phyloP scores from a whole-genome alignment of 2,329 filamentous ascomycete species.

The Westerdykella sp. region DNA sequence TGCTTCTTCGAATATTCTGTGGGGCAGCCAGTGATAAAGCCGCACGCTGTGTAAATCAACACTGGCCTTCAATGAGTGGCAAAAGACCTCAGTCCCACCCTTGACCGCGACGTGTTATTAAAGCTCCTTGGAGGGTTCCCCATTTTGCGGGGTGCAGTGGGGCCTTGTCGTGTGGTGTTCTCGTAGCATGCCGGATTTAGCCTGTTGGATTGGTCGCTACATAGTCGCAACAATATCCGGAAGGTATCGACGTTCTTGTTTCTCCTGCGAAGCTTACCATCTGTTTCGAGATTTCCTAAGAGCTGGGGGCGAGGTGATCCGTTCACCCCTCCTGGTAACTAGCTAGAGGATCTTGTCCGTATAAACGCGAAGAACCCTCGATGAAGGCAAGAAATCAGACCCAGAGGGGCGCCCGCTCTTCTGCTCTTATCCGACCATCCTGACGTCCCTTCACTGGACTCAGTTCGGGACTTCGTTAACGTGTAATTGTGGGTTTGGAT shows the following conservation, averaged over 20 bases:
- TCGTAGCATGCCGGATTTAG: conserved; percentile 23
- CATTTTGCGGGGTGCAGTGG: conserved; percentile 23
- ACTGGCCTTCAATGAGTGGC: conserved; percentile 6
- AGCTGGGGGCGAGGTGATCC: no score
- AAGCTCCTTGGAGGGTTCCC: conserved; percentile 13
- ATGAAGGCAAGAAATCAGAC: no score
- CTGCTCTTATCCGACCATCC: no score
- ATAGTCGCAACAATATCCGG: conserved; percentile 17
- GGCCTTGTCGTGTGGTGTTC: conserved; percentile 6
- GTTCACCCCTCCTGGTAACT: no score
- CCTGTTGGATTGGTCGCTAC: conserved; percentile 12
- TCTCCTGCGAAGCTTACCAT: no score
- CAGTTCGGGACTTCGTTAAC: no score
- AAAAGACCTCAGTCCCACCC: conserved; percentile 10
- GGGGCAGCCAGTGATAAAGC: conserved; percentile 3
- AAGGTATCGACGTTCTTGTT: conserved; percentile 7
- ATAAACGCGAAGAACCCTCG: no score
- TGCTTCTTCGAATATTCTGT: conserved; percentile 5
- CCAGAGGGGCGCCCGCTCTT: no score
- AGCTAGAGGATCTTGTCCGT: no score
- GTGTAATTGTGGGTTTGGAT: background rate
- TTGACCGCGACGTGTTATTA: conserved; percentile 11
- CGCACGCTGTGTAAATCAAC: background rate
- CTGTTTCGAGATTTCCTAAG: no score
- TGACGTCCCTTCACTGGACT: no score